Evolutionary conservation across 345 rosid genomes (phyloP).

Genomic region (Pistacia vera): DNA sequence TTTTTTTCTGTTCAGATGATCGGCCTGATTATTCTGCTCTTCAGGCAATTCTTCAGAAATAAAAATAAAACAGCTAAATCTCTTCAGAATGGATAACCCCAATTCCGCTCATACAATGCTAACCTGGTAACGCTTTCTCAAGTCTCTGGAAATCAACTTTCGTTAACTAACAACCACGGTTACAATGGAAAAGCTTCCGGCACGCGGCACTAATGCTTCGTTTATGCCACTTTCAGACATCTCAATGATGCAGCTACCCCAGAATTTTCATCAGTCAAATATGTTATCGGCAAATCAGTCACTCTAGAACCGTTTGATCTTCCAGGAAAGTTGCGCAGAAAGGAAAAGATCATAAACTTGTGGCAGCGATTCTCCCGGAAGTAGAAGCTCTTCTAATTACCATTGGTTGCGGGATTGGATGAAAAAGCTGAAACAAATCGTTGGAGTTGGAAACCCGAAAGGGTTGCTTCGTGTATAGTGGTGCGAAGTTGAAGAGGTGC

Average conservation of each 20-base stretch:
- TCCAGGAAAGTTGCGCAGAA: constrained; percentile 46
- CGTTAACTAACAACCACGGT: constrained; percentile 35
- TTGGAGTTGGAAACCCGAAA: constrained; percentile 34
- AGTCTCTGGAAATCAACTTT: constrained; percentile 26
- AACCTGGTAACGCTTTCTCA: constrained; percentile 47
- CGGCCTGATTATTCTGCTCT: constrained; percentile 44
- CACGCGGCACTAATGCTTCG: constrained; percentile 37
- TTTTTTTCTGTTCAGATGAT: constrained; percentile 32
- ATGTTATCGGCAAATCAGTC: constrained; percentile 33
- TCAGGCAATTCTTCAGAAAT: constrained; percentile 44
- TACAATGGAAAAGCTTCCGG: constrained; percentile 35
- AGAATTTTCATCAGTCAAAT: constrained; percentile 10
- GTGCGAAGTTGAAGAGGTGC: constrained; percentile 1
- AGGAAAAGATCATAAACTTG: constrained; percentile 27
- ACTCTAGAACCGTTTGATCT: constrained; percentile 49
- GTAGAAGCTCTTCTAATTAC: constrained; percentile 24
- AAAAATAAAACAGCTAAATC: constrained; percentile 21
- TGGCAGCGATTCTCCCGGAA: neutral
- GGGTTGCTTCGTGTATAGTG: constrained; percentile 39
- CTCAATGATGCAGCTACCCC: constrained; percentile 15
- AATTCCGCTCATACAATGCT: constrained; percentile 28
- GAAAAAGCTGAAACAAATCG: constrained; percentile 29
- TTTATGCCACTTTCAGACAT: constrained; percentile 48
- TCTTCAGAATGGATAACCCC: constrained; percentile 40
- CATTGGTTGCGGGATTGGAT: constrained; percentile 43